Conservation (phyloP, 441 rosid genomes). For the Syzygium syzygioides region DNA sequence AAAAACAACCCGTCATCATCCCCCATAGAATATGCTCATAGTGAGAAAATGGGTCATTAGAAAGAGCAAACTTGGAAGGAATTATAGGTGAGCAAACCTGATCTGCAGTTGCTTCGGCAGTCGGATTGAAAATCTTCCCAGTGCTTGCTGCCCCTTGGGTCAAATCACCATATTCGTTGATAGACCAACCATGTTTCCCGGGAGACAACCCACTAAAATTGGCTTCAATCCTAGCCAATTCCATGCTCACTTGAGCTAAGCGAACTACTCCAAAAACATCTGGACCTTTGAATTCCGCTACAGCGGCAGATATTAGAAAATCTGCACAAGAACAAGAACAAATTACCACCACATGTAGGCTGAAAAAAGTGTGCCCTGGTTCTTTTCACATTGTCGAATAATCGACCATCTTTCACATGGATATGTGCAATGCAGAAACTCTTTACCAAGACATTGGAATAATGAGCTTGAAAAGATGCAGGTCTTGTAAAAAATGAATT, state of each 20-base stretch:
- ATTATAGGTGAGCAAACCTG: constrained; percentile 34
- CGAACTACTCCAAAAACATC: constrained; percentile 75
- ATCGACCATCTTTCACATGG: neutral
- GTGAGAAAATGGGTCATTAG: neutral
- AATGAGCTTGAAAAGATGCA: neutral
- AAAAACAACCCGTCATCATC: neutral
- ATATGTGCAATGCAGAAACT: neutral
- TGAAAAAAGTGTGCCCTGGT: neutral
- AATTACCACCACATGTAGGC: neutral
- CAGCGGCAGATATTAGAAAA: constrained; percentile 81
- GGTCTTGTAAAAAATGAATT: neutral
- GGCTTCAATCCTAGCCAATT: constrained; percentile 78
- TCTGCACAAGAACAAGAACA: constrained; percentile 31
- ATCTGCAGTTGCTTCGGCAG: constrained; percentile 24
- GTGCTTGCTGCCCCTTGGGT: constrained; percentile 86
- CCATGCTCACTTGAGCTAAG: constrained; percentile 86
- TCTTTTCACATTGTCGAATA: neutral
- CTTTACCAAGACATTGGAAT: neutral
- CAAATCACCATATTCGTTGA: constrained; percentile 88
- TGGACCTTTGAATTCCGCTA: constrained; percentile 92
- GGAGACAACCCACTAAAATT: constrained; percentile 71
- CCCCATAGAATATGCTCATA: neutral
- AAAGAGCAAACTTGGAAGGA: neutral
- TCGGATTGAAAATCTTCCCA: constrained; percentile 59
- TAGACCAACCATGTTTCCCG: constrained; percentile 77